Conservation (phyloP, 176 grass and related monocot genomes). For the Zizania latifolia region DNA sequence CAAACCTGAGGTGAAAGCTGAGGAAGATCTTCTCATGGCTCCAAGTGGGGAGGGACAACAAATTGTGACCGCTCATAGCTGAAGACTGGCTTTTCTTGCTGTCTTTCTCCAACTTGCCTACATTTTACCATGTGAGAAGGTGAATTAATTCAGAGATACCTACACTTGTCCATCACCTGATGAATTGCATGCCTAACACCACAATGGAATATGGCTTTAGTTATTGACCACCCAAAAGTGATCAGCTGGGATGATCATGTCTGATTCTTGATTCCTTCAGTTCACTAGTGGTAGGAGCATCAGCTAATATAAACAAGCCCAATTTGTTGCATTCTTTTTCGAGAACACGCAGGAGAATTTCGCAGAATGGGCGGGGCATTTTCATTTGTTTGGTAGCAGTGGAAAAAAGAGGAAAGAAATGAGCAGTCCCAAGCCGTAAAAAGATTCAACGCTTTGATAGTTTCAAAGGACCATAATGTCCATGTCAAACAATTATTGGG, state of each 20-base stretch:
- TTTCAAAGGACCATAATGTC: no score
- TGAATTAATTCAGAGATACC: not conserved
- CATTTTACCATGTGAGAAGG: not conserved
- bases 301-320: no score
- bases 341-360: no score
- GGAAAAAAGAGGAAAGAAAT: no score
- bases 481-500: no score
- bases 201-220: conserved; percentile 19
- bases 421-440: no score
- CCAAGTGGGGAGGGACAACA: conserved; percentile 1
- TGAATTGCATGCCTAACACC: conserved; percentile 38
- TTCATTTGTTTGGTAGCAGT: no score
- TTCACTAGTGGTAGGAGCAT: not conserved
- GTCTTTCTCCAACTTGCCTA: not conserved
- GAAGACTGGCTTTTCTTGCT: not conserved
- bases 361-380: no score
- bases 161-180: conserved; percentile 12
- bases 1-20: conserved; percentile 9
- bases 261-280: conserved; percentile 12
- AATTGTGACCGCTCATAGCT: not conserved
- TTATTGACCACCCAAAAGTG: conserved; percentile 21
- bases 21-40: not conserved
- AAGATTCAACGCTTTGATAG: no score
- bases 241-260: not conserved
- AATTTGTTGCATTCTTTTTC: no score